phyloP scores from a whole-genome alignment of 1,284 basidiomycete genomes.

The Golubevia pallescens region DNA sequence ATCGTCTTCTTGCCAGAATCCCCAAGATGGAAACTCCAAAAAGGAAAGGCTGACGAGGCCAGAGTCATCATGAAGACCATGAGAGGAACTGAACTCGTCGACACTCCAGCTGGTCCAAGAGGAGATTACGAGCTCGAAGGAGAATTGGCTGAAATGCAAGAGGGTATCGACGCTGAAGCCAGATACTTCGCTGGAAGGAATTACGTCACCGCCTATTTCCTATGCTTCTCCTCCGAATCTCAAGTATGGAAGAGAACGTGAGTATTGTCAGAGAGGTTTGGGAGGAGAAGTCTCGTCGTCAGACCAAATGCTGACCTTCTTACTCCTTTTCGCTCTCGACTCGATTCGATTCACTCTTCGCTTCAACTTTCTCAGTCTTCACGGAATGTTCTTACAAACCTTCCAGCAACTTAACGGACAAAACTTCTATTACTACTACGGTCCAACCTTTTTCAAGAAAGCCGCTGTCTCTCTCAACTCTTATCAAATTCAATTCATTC shows the following conservation, averaged over 20 bases:
- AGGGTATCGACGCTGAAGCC: constrained; percentile 43
- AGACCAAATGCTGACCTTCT: too few species aligned
- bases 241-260: not conserved
- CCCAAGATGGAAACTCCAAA: constrained; percentile 25
- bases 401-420: not conserved
- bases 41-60: not conserved
- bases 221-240: not conserved
- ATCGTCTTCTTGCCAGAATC: constrained; percentile 44
- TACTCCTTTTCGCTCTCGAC: too few species aligned
- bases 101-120: constrained; percentile 23
- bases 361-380: not conserved
- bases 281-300: too few species aligned
- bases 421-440: constrained; percentile 4
- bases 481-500: constrained; percentile 17
- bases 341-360: too few species aligned
- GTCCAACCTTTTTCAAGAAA: constrained; percentile 31
- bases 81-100: constrained; percentile 22
- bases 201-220: not conserved
- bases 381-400: not conserved
- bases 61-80: constrained; percentile 20
- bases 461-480: constrained; percentile 32
- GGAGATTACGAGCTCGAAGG: constrained; percentile 47
- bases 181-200: constrained; percentile 19
- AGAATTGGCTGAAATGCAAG: constrained; percentile 41
- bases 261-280: too few species aligned